Conservation (phyloP, 441 rosid genomes). For the Gossypium trilobum region DNA sequence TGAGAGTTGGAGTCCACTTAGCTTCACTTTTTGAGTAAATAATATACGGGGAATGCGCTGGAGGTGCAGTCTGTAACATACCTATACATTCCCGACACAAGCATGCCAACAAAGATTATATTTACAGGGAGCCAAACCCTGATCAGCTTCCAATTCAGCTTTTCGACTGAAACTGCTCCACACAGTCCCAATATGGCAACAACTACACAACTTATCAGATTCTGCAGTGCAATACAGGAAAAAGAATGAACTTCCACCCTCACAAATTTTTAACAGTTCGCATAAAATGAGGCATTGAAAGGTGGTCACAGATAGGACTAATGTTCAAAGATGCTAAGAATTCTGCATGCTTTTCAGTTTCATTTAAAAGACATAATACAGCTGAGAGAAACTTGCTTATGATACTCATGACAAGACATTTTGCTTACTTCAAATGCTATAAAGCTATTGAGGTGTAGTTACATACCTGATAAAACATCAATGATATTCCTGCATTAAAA, state of each 20-base stretch:
- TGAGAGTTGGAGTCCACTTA: neutral
- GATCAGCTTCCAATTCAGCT: slow-evolving; percentile 66
- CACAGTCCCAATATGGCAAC: slow-evolving; percentile 43
- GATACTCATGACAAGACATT: neutral
- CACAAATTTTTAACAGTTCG: neutral
- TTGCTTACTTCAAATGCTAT: neutral
- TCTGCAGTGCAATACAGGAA: slow-evolving; percentile 39
- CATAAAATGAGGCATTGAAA: neutral
- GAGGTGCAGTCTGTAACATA: slow-evolving; percentile 22
- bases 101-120: slow-evolving; percentile 82
- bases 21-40: neutral
- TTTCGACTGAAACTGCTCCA: slow-evolving; percentile 60
- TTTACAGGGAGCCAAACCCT: slow-evolving; percentile 86
- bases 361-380: neutral
- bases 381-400: neutral
- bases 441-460: neutral
- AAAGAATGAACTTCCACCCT: slow-evolving; percentile 3
- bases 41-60: neutral
- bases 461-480: slow-evolving; percentile 84
- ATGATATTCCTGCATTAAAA: slow-evolving; percentile 65
- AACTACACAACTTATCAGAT: slow-evolving; percentile 56
- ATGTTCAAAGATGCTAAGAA: neutral
- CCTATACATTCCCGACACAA: slow-evolving; percentile 88
- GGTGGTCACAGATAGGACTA: neutral
- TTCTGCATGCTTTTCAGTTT: neutral